Evolutionary conservation across 106 monocot species (phyloP), one percentile per base, ranked within the genome.

Genomic region (Allium sativum): DNA sequence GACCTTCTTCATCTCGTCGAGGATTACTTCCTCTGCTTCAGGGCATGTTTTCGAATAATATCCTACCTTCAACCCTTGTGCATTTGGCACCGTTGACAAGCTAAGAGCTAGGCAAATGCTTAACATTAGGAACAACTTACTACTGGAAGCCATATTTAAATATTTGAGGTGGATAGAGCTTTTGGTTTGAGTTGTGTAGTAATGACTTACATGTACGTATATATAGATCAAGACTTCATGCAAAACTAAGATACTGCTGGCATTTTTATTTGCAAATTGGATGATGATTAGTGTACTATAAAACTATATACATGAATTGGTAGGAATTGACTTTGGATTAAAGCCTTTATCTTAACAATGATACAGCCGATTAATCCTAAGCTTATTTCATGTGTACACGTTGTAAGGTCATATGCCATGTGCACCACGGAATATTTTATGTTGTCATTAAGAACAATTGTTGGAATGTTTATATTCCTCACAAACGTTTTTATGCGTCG

Each of bases 1-100:
- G 65, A 72, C 66, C 48, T 21, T 45, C 16, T 7, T 42, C 64
- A 80, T 73, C 64, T 79, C 79, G 6, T 73, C 21, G 4, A n/a
- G 47, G 13, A 87, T 58, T n/a, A 87, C 59, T 10, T 21, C 42
- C 60, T 87, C 87, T 0, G 76, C 79, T 1, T 74, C 11, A 10
- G 83, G 83, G 58, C 87, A 88, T 1, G 68, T 72, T 40, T 60
- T 48, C 6, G 45, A 3, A 52, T 89, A 89, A 69, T 73, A 84
- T 20, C 81, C 83, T 21, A 74, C 22, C 18, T 64, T 73, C 58
- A 87, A 41, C 1, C 53, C 53, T 46, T 70, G 19, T 42, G 59
- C 59, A 18, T 44, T 40, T 12, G 31, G 40, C 9, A 12, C 41
- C 13, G n/a, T 18, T 22, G 44, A 40, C 1, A 42, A 15, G 10